Percentiles rank a stretch among this genome's conserved stretches.
Evolutionary conservation across 768 basidiomycete genomes (phyloP).

Genomic region (Suillus cothurnatus): DNA sequence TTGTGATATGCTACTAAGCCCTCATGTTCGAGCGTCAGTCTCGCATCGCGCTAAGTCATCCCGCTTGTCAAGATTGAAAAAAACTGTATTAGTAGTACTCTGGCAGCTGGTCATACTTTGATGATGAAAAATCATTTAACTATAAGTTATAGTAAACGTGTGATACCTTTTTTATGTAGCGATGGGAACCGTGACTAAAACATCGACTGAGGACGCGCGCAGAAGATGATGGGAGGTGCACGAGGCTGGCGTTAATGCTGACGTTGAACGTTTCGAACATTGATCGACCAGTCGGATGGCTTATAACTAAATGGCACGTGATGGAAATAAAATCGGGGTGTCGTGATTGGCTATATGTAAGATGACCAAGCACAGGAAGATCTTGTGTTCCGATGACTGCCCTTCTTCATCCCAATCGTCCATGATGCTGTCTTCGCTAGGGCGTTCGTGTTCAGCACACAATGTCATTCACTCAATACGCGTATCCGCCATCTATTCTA

Average conservation of each 20-base stretch:
- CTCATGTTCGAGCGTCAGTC: constrained; percentile 1
- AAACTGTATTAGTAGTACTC: no score
- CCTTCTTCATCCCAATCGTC: background rate
- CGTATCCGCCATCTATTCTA: constrained; percentile 3
- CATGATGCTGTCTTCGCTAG: constrained; percentile 3
- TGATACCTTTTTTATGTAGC: background rate
- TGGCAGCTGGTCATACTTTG: no score
- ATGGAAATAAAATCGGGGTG: background rate
- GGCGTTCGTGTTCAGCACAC: background rate
- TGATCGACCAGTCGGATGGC: background rate
- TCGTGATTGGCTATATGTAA: background rate
- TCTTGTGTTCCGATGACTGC: background rate
- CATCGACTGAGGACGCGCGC: background rate
- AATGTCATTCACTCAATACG: constrained; percentile 5
- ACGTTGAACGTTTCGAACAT: background rate
- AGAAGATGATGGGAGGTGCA: no score
- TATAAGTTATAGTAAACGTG: background rate
- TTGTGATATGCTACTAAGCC: constrained; percentile 24
- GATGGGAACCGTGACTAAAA: background rate
- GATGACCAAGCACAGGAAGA: background rate
- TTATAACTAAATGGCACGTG: background rate
- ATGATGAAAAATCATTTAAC: background rate
- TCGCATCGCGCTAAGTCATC: background rate
- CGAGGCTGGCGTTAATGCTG: background rate
- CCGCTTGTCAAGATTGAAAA: no score